phyloP scores from a whole-genome alignment of 306 rosid genomes.

The Phaseolus lunatus region DNA sequence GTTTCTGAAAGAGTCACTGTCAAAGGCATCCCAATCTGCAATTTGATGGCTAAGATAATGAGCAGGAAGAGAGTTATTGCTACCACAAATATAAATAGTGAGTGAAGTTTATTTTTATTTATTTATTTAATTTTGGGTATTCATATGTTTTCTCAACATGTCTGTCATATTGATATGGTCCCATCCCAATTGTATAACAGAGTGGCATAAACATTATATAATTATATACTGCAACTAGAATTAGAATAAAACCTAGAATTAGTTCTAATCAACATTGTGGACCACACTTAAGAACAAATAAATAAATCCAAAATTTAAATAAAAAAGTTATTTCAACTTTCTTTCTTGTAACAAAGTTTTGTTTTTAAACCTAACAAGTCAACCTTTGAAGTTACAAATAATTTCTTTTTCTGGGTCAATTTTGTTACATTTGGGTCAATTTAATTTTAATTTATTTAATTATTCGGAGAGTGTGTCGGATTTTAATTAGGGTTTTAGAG shows the following conservation, averaged over 20 bases:
- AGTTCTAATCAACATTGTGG: constrained; percentile 25
- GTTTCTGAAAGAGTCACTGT: background rate
- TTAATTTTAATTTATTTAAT: too few relatives aligned
- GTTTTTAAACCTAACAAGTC: background rate
- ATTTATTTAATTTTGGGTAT: background rate
- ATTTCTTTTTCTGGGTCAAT: background rate
- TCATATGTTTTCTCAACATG: background rate
- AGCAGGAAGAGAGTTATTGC: background rate
- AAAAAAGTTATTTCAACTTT: background rate
- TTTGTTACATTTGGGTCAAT: background rate
- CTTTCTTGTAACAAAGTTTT: background rate
- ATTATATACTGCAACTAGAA: background rate
- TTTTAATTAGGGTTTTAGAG: too few relatives aligned
- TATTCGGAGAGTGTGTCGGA: too few relatives aligned
- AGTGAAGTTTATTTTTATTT: background rate
- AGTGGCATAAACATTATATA: background rate
- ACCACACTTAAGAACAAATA: background rate
- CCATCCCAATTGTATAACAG: background rate
- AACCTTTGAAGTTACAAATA: background rate
- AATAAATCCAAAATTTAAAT: background rate
- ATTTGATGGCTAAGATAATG: background rate
- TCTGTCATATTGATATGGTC: background rate
- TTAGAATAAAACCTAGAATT: constrained; percentile 17
- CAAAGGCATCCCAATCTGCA: background rate
- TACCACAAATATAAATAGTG: background rate